These are phyloP conservation scores for Yamadazyma kitorensis DNA, from an alignment of 805 yeast genomes.

Conservation along the genomic window DNA sequence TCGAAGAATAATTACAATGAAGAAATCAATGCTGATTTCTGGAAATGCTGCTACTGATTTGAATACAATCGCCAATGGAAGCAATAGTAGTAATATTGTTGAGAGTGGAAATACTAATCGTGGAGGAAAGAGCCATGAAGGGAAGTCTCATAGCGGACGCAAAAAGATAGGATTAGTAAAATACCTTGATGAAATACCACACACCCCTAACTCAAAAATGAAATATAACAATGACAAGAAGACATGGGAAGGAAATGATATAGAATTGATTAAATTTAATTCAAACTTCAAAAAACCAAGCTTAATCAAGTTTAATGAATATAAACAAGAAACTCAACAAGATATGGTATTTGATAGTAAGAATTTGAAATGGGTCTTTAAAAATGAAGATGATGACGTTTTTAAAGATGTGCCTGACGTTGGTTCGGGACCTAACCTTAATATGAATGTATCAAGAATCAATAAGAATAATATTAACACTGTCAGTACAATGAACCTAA, in stretches of 20 bases:
- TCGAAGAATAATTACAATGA: constrained; percentile 10
- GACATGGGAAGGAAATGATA: constrained; percentile 67
- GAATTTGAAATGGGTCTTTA: constrained; percentile 57
- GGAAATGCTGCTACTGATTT: constrained; percentile 3
- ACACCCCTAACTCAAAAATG: constrained; percentile 35
- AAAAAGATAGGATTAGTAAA: constrained; percentile 29
- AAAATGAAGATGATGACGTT: constrained; percentile 37
- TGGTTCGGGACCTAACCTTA: constrained; percentile 21
- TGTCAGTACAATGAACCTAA: too few relatives aligned
- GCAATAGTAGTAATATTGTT: too few relatives aligned
- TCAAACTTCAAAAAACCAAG: constrained; percentile 32
- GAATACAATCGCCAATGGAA: constrained; percentile 1
- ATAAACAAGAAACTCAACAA: constrained; percentile 14
- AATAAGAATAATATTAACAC: too few relatives aligned
- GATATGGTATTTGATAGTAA: constrained; percentile 62
- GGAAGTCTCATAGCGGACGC: constrained; percentile 10
- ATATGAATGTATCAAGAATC: constrained; percentile 37
- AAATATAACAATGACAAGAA: constrained; percentile 49
- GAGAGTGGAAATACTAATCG: too few relatives aligned
- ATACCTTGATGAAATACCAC: constrained; percentile 23
- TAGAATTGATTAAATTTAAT: constrained; percentile 53
- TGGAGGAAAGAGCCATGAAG: too few relatives aligned
- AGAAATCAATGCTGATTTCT: constrained; percentile 12
- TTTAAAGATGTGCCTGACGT: constrained; percentile 53
- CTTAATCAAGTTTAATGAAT: constrained; percentile 31